Percentiles rank a stretch among this genome's conserved stretches.
These are phyloP conservation scores for Podaxis pistillaris DNA, from an alignment of 768 basidiomycete genomes.

Conservation along the genomic window DNA sequence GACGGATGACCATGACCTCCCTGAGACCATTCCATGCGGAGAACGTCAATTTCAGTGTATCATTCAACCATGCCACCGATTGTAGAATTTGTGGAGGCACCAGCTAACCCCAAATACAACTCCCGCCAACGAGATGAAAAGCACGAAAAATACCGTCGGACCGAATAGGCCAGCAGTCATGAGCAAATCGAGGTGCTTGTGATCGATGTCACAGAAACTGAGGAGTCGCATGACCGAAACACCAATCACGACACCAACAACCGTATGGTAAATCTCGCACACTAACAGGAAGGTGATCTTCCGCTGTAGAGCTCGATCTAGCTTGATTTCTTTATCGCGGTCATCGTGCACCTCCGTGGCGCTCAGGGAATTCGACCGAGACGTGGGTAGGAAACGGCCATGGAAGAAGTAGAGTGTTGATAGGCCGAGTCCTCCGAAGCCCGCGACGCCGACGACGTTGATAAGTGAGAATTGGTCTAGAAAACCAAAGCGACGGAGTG, in stretches of 20 bases:
- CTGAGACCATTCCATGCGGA: too few relatives aligned
- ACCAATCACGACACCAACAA: conserved; percentile 6
- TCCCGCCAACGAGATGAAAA: not conserved
- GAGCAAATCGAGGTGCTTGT: conserved; percentile 7
- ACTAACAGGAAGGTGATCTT: conserved; percentile 5
- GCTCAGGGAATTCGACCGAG: not conserved
- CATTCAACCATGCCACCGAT: not conserved
- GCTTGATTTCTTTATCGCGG: not conserved
- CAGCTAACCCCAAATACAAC: conserved; percentile 3
- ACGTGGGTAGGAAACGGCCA: not conserved
- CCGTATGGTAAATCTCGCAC: conserved; percentile 12
- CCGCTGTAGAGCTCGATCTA: conserved; percentile 9
- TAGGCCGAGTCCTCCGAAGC: conserved; percentile 8
- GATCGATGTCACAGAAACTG: not conserved
- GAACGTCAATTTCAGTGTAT: not conserved
- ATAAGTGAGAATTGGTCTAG: not conserved
- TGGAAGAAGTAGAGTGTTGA: conserved; percentile 1
- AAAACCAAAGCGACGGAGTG: conserved; percentile 5
- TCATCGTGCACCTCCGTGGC: not conserved
- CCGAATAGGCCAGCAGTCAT: conserved; percentile 5
- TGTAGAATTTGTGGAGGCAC: not conserved
- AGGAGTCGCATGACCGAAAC: conserved; percentile 6
- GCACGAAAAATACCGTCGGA: conserved; percentile 1
- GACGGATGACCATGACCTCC: not conserved
- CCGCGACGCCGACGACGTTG: not conserved